These are phyloP conservation scores for Hyphopichia burtonii DNA, from an alignment of 1,139 yeast genomes.

Conservation along the genomic window DNA sequence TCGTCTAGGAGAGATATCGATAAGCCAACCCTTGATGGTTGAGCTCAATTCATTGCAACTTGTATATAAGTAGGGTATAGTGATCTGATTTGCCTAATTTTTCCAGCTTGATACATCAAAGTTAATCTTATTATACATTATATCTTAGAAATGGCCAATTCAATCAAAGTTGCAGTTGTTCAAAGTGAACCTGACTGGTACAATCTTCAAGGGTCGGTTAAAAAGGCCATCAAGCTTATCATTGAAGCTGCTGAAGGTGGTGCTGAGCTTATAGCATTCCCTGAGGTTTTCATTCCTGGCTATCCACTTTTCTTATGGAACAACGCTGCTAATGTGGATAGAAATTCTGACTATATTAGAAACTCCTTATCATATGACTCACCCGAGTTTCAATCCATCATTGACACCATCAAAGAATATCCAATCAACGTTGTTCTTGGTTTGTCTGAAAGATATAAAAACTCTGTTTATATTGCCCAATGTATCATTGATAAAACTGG, in stretches of 20 bases:
- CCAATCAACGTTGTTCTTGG: conserved; percentile 4
- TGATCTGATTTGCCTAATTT: no score
- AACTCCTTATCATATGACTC: conserved; percentile 9
- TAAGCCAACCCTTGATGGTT: no score
- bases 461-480: conserved; percentile 4
- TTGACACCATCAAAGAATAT: conserved; percentile 7
- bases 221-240: conserved; percentile 10
- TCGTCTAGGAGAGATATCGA: no score
- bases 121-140: no score
- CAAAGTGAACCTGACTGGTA: conserved; percentile 15
- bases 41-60: no score
- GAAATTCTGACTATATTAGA: conserved; percentile 5
- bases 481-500: conserved; percentile 5
- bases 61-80: no score
- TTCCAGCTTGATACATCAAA: no score
- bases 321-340: conserved; percentile 5
- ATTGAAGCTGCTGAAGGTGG: conserved; percentile 13
- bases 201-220: conserved; percentile 12
- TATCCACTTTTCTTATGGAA: conserved; percentile 12
- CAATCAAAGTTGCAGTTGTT: conserved; percentile 18
- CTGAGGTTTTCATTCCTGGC: conserved; percentile 15
- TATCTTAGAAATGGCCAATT: conserved; percentile 23
- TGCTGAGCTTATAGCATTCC: conserved; percentile 14
- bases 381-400: conserved; percentile 7
- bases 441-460: conserved; percentile 4